Base-by-base conservation (phyloP, 2,329 filamentous ascomycete genomes). In the Sporothrix euskadiensis region DNA sequence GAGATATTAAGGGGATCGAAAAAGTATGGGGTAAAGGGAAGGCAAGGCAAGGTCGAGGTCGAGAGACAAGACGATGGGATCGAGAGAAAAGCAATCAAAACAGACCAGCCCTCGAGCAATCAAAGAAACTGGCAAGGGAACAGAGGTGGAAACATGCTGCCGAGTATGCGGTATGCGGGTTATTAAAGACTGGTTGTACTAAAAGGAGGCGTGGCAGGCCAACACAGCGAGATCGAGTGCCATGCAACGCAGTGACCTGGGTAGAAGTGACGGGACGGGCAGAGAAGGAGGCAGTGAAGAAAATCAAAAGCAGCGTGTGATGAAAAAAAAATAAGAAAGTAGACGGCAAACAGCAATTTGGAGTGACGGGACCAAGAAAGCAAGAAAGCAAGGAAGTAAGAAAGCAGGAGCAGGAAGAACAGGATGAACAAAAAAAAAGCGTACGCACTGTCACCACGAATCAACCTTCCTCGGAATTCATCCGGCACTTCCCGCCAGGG, bases 391-490 rank as follows among this genome's bases (percentile, higher is more conserved):
- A 26, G 26, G 26, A 26, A 26, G 26, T 26, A 26, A 26, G 26
- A 26, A 26, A n/a, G n/a, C n/a, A n/a, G n/a, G n/a, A n/a, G n/a
- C 59, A 14, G 26, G 52, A 22, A 56, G 9, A 16, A n/a, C 4
- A 22, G 57, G 3, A 10, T 44, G 26, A 59, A 32, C 16, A n/a
- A 19, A 47, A 22, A n/a, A 56, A 16, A 54, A 61, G 49, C 26
- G 56, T 68, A 63, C 47, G n/a, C 32, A 59, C 19, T 69, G 65
- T 71, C 56, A 49, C 65, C 66, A 44, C 26, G 65, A 61, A 71
- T 72, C 66, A 71, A 61, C 44, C 49, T 59, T 30, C 70, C 66
- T 66, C 54, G 73, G 56, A 72, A 68, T 71, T 68, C 73, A 71
- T 68, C 73, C 73, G 71, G 70, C 26, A 14, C 57, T 32, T 44